phyloP scores from a whole-genome alignment of 257 asterid genomes.

The Echites panduratus region DNA sequence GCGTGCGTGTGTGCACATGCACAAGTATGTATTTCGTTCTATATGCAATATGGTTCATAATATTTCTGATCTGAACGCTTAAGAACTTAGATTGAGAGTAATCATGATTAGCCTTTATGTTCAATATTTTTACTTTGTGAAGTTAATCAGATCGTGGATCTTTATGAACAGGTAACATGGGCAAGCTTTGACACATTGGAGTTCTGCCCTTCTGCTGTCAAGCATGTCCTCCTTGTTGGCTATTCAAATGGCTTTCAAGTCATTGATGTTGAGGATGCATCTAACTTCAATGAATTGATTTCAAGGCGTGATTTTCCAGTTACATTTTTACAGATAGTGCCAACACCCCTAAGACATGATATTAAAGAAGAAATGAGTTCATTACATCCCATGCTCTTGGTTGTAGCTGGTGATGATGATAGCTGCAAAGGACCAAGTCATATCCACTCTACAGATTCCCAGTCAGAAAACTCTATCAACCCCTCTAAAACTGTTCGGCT shows the following conservation, averaged over 20 bases:
- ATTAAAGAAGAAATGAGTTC: conserved; percentile 36
- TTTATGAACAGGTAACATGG: conserved; percentile 56
- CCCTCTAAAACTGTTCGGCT: conserved; percentile 59
- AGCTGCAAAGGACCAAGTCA: conserved; percentile 30
- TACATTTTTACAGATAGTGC: conserved; percentile 65
- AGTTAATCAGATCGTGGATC: conserved; percentile 16
- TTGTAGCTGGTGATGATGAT: conserved; percentile 52
- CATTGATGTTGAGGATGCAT: conserved; percentile 70
- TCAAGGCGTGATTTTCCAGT: conserved; percentile 72
- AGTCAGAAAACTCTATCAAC: conserved; percentile 31
- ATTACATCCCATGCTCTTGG: conserved; percentile 49
- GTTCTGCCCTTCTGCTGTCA: conserved; percentile 33
- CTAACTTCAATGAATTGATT: conserved; percentile 55
- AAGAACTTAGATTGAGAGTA: background rate
- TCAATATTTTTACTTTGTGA: background rate
- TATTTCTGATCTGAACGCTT: background rate
- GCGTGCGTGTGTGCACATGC: too few species aligned
- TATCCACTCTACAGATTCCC: conserved; percentile 29
- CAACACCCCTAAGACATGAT: conserved; percentile 40
- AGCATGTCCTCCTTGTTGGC: conserved; percentile 59
- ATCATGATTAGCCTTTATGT: background rate
- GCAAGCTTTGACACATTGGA: conserved; percentile 75
- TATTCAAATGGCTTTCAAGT: conserved; percentile 68
- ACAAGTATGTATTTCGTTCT: background rate
- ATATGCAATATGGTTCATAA: background rate